phyloP scores from a whole-genome alignment of 495 filamentous ascomycete genomes.

The Coniosporium apollinis region DNA sequence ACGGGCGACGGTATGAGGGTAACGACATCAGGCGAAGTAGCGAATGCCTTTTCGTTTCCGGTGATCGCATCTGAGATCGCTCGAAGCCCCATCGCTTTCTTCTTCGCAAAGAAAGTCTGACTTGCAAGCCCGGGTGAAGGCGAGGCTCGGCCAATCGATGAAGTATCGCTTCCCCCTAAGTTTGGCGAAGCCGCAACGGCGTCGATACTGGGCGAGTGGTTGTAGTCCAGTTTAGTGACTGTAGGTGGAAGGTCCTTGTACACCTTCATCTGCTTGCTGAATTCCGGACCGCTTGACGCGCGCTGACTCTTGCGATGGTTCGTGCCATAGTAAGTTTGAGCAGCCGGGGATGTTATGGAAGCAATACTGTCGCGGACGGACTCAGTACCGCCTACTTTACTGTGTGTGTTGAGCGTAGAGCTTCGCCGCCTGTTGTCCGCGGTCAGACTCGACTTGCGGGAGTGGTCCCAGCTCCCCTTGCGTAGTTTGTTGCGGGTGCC shows the following conservation, averaged over 20 bases:
- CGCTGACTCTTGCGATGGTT: slow-evolving; percentile 27
- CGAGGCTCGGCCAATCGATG: slow-evolving; percentile 31
- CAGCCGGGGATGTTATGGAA: slow-evolving; percentile 1
- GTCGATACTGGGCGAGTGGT: slow-evolving; percentile 28
- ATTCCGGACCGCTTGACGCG: slow-evolving; percentile 10
- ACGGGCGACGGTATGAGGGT: slow-evolving; percentile 33
- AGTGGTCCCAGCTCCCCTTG: slow-evolving; percentile 46
- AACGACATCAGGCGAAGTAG: slow-evolving; percentile 28
- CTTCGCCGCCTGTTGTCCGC: slow-evolving; percentile 1
- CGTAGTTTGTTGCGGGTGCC: slow-evolving; percentile 56
- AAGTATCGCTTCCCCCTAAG: slow-evolving; percentile 31
- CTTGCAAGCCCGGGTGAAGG: slow-evolving; percentile 22
- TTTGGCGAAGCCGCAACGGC: slow-evolving; percentile 30
- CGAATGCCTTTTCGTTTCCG: slow-evolving; percentile 39
- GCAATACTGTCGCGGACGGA: slow-evolving; percentile 22
- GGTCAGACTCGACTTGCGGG: slow-evolving; percentile 42
- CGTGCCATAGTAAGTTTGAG: slow-evolving; percentile 46
- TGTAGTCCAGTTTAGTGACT: slow-evolving; percentile 50
- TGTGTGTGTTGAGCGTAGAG: background rate
- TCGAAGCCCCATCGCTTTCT: slow-evolving; percentile 43
- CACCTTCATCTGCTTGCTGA: slow-evolving; percentile 23
- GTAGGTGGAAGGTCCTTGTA: slow-evolving; percentile 35
- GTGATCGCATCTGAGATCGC: slow-evolving; percentile 68
- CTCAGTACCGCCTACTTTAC: slow-evolving; percentile 35
- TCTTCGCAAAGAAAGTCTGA: slow-evolving; percentile 18